Base-by-base conservation (phyloP, 495 filamentous ascomycete genomes). In the Elaphomyces granulatus region DNA sequence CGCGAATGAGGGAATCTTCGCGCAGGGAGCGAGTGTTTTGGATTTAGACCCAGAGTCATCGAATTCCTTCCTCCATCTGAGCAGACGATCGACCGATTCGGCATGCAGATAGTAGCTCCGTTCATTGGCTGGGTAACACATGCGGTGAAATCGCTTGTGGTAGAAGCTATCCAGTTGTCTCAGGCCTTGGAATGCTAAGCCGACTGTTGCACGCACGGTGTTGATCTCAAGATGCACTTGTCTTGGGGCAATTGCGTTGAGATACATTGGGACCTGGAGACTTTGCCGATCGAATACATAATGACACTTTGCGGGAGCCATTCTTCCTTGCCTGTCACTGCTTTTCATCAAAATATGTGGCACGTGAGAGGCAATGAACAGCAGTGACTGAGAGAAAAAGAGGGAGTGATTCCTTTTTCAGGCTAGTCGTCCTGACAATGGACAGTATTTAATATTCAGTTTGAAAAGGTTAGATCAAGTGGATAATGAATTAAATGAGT, bases 21-120 rank as follows among this genome's bases (percentile, higher is more conserved):
- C 8, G 0, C 44, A 20, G 2, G 40, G 40, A 2, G 45, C 43
- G 6, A 55, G 40, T 3, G 51, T 53, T 12, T 6, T 6, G 6
- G 23, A 28, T 28, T 28, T 12, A n/a, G n/a, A n/a, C 12, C 6
- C 6, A 6, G 23, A 28, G 6, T 12, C 12, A 28, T 49, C 34
- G 26, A 34, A 38, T 20, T 50, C 38, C 26, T 41, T 34, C 9
- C 35, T 21, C 55, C 55, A 56, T 15, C 31, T 31, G 8, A 45
- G 34, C 18, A 62, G 50, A 3, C 45, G 51, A 0, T 43, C 15
- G 17, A 62, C 37, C 17, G 53, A 52, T 2, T 4, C 8, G 9
- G n/a, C 10, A 20, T 59, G 53, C 0, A 17, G n/a, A 14, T 32
- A 7, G 38, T 33, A 42, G 18, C 17, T 6, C 10, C 15, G 6